Evolutionary conservation across 2,329 filamentous ascomycete genomes (phyloP), one percentile per base, ranked within the genome.

Genomic region (Exophiala dermatitidis): DNA sequence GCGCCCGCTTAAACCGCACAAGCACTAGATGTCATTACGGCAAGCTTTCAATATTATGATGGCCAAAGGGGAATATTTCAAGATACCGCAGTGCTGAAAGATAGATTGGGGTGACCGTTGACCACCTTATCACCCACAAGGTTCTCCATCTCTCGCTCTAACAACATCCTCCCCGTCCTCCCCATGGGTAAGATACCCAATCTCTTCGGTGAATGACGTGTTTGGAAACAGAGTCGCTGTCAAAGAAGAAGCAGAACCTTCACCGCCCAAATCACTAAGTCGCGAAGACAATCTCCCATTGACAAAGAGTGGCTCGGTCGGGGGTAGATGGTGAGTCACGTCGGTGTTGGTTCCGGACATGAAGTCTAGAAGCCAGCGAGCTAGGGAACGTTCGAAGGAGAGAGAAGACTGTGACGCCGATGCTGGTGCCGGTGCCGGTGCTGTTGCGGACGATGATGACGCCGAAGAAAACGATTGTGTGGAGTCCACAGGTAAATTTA

Each of bases 311-410:
- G 28, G 12, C 6, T n/a, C 28, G 19, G 26, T 40, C 26, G 34
- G 33, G 10, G 33, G 29, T 29, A 51, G 28, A 19, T 19, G 19
- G 19, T 19, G 19, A 19, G 19, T 19, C 3, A 30, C 47, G 31
- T 57, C 50, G 30, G 38, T 19, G 29, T 44, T 10, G 2, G 47
- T 44, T 4, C 53, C 53, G 12, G 48, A 48, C 60, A 62, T 60
- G 29, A 60, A 46, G 3, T 33, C 12, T 2, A 60, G 36, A 10
- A 62, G 34, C 52, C 53, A 60, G 4, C 6, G 19, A 29, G 54
- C 58, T 2, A 62, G 31, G 4, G 9, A 5, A 37, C 47, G 41
- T 7, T 38, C 54, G 3, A 56, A 19, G 2, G 12, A 41, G 36
- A n/a, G 30, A 38, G 48, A 33, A 40, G 33, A 34, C 33, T 10